Base-by-base conservation (phyloP, 2,329 filamentous ascomycete genomes). In the Corinectria fuckeliana region DNA sequence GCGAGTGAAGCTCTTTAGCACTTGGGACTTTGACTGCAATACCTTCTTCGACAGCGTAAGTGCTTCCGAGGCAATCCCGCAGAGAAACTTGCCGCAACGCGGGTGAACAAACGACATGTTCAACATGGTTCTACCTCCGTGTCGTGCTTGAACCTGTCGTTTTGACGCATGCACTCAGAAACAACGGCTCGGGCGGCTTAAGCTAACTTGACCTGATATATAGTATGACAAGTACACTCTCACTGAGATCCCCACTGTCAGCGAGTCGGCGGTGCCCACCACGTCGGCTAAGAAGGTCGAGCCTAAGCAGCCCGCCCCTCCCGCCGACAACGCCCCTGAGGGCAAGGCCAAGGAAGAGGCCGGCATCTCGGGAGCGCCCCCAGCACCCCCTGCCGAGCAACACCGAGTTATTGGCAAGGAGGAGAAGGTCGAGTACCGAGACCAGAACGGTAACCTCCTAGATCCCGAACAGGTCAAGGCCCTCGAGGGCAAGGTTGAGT, bases 21-120 rank as follows among this genome's bases (percentile, higher is more conserved):
- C 88, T 2, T 99, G 95, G 95, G 95, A 99, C 75, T 99, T 94
- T 85, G 95, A 99, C 77, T 99, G 95, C 85, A 97, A 96, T 77
- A 93, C 86, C 60, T 99, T 99, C 81, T 82, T 90, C 69, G 88
- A 89, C 66, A 88, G 88, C 74, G 93, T 97, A 88, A 91, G 91
- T 89, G 10, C 21, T 38, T 42, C 70, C 52, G 71, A 73, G 61
- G 36, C 13, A 34, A 48, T 80, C 48, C 79, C 78, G 47, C 56
- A 75, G 66, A 75, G 73, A 63, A 65, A 73, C 62, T 64, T 77
- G 54, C 74, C 75, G 11, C 58, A 53, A 21, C 67, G 64, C 49
- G 62, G 64, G 7, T 63, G 38, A 59, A 5, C n/a, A 21, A 64
- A 25, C 34, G 34, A 34, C 18, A 48, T 20, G 58, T 61, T 53